Evolutionary conservation across 108 stramenopile species (phyloP).

Genomic region (Fistulifera solaris): DNA sequence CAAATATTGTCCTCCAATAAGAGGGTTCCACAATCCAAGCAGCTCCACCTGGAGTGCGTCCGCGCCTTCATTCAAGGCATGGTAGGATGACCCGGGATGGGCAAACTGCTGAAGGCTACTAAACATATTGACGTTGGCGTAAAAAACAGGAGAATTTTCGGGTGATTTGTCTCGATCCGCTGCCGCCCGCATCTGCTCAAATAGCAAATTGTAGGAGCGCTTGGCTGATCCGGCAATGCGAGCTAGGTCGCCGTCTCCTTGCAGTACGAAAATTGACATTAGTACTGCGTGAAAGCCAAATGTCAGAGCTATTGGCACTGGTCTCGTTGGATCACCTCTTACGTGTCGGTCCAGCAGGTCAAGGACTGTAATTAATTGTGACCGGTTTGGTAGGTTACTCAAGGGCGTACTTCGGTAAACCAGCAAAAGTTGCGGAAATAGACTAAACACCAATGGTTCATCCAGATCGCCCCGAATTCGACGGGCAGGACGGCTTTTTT

Average conservation of each 20-base stretch:
- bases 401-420: neutral
- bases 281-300: constrained; percentile 13
- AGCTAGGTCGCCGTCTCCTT: constrained; percentile 11
- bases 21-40: constrained; percentile 5
- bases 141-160: constrained; percentile 1
- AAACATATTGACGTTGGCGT: neutral
- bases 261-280: constrained; percentile 6
- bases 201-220: constrained; percentile 5
- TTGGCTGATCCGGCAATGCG: neutral
- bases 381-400: neutral
- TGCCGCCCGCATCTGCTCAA: neutral
- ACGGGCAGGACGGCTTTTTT: neutral
- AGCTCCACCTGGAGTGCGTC: too few relatives aligned
- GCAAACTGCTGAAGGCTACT: neutral
- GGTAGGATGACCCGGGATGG: neutral
- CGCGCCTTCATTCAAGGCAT: too few relatives aligned
- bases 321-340: neutral
- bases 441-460: neutral
- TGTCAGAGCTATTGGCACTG: constrained; percentile 6
- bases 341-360: constrained; percentile 2
- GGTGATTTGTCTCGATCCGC: neutral
- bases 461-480: constrained; percentile 5
- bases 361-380: neutral
- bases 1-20: constrained; percentile 1
- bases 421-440: neutral